Evolutionary conservation across 495 filamentous ascomycete genomes (phyloP).

Genomic region (Xylaria scruposa): DNA sequence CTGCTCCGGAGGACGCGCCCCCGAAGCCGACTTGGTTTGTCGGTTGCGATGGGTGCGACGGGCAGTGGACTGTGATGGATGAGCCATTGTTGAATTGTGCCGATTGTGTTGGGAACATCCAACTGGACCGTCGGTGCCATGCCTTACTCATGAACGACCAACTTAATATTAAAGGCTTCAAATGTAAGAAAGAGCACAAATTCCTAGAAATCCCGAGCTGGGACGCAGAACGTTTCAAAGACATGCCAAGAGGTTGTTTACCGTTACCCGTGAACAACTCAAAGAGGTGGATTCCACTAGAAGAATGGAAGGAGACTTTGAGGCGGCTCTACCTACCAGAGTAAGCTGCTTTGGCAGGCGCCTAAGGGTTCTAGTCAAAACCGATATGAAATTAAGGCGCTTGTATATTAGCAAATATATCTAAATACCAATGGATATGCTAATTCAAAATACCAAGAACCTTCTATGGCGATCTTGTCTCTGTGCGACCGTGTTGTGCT

Average conservation of each 20-base stretch:
- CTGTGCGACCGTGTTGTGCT: no score
- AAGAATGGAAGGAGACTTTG: conserved; percentile 48
- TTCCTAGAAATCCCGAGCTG: conserved; percentile 47
- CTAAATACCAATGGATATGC: neutral
- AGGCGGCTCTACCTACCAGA: conserved; percentile 33
- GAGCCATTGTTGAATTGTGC: conserved; percentile 35
- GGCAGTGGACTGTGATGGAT: conserved; percentile 32
- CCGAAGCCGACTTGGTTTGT: conserved; percentile 32
- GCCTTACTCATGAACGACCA: conserved; percentile 38
- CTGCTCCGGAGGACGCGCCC: conserved; percentile 16
- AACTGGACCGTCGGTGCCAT: conserved; percentile 41
- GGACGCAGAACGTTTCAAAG: conserved; percentile 41
- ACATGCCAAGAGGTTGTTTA: conserved; percentile 36
- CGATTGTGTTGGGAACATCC: conserved; percentile 31
- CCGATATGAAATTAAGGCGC: neutral
- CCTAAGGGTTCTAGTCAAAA: neutral
- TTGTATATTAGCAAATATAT: neutral
- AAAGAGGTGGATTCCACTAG: conserved; percentile 43
- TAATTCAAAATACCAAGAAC: neutral
- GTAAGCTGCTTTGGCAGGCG: neutral
- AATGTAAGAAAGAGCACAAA: conserved; percentile 47
- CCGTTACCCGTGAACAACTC: conserved; percentile 32
- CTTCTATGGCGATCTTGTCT: no score
- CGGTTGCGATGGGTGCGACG: conserved; percentile 35
- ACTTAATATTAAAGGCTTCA: conserved; percentile 32